Evolutionary conservation across 2,329 filamentous ascomycete genomes (phyloP).

Genomic region (Diplodia sapinea): DNA sequence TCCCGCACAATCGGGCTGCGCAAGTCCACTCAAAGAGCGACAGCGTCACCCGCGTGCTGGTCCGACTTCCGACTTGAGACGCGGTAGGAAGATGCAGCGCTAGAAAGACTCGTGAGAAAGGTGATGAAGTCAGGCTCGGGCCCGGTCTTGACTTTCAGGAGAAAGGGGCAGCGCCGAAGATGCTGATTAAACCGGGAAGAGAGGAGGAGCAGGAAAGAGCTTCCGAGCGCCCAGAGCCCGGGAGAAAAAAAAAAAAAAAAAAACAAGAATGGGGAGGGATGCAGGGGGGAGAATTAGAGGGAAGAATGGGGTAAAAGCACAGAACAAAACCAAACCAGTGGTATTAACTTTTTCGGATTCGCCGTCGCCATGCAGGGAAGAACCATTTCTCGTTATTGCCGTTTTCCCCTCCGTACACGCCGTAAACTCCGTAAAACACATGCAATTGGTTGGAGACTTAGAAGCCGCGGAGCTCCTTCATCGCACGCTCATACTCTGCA

Average conservation of each 20-base stretch:
- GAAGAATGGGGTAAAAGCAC: background rate
- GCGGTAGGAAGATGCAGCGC: conserved; percentile 1
- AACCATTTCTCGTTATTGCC: background rate
- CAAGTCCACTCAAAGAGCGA: conserved; percentile 20
- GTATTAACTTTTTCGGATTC: conserved; percentile 1
- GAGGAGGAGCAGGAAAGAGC: background rate
- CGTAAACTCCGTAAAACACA: background rate
- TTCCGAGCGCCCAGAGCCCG: conserved; percentile 11
- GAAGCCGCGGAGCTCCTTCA: background rate
- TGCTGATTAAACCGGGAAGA: background rate
- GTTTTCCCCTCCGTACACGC: background rate
- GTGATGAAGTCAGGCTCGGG: background rate
- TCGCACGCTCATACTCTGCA: background rate
- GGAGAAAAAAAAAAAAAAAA: background rate
- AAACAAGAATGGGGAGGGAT: background rate
- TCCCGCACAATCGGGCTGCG: conserved; percentile 5
- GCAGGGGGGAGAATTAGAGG: too few relatives aligned
- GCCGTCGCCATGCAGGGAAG: conserved; percentile 6
- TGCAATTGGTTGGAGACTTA: background rate
- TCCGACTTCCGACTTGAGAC: conserved; percentile 19
- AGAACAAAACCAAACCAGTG: background rate
- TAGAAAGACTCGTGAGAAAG: conserved; percentile 10
- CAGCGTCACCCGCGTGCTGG: conserved; percentile 13
- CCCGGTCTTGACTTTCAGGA: background rate
- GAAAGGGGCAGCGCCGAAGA: background rate